Percentiles rank a stretch among this genome's conserved stretches.
Evolutionary conservation across 768 basidiomycete genomes (phyloP).

Genomic region (Dioszegia hungarica): DNA sequence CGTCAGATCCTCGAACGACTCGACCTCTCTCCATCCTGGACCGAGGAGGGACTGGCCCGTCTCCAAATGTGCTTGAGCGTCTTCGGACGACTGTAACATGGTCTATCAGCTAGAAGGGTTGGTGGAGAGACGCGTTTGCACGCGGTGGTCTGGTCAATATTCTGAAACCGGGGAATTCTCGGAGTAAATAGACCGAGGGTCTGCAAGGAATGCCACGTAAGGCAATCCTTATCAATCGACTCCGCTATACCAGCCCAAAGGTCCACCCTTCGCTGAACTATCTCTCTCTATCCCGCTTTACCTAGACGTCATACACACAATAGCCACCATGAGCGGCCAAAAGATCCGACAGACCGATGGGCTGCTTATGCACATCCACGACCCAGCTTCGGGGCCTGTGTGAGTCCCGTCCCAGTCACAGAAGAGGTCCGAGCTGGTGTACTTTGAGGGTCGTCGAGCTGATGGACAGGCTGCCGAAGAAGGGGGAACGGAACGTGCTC

Average conservation of each 20-base stretch:
- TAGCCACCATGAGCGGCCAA: conserved; percentile 43
- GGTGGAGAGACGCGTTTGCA: too few relatives aligned
- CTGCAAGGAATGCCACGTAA: not conserved
- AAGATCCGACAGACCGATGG: conserved; percentile 53
- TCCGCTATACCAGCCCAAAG: too few relatives aligned
- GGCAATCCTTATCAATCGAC: not conserved
- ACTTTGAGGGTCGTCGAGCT: too few relatives aligned
- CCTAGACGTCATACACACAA: not conserved
- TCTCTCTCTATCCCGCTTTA: not conserved
- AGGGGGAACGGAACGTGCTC: conserved; percentile 79
- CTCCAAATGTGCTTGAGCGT: conserved; percentile 23
- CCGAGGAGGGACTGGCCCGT: conserved; percentile 54
- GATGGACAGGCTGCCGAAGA: conserved; percentile 72
- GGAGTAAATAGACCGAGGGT: not conserved
- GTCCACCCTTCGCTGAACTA: not conserved
- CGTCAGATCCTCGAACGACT: conserved; percentile 63
- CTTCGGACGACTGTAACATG: conserved; percentile 17
- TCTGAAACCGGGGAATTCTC: not conserved
- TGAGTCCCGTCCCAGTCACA: conserved; percentile 41
- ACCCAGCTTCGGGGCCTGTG: conserved; percentile 53
- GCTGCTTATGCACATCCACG: conserved; percentile 52
- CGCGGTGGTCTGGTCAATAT: not conserved
- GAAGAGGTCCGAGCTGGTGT: too few relatives aligned
- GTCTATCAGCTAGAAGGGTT: too few relatives aligned
- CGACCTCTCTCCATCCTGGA: conserved; percentile 63